phyloP scores from a whole-genome alignment of 2,329 filamentous ascomycete species.

The Curvularia eragrostidis region DNA sequence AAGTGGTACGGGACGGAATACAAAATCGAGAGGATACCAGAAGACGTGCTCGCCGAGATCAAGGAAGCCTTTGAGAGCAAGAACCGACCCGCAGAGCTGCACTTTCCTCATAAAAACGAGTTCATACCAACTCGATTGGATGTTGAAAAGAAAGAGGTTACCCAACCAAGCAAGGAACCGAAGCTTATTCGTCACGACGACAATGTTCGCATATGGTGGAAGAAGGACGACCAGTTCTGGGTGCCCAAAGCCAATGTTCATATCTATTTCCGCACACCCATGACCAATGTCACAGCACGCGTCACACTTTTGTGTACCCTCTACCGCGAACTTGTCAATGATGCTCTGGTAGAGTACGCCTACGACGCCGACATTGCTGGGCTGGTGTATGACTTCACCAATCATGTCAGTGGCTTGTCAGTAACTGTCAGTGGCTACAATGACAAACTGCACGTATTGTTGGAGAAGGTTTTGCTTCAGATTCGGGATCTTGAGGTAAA shows the following conservation, averaged over 20 bases:
- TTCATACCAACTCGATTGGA: constrained; percentile 94
- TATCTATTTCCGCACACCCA: constrained; percentile 78
- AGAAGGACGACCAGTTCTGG: constrained; percentile 99
- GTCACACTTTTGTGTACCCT: constrained; percentile 79
- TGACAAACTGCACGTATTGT: constrained; percentile 88
- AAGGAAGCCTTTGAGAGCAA: constrained; percentile 66
- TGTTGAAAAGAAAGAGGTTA: constrained; percentile 92
- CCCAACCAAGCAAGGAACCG: constrained; percentile 74
- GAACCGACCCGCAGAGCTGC: constrained; percentile 72
- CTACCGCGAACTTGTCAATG: constrained; percentile 84
- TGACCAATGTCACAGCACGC: constrained; percentile 79
- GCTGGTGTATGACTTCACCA: constrained; percentile 78
- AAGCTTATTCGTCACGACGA: constrained; percentile 85
- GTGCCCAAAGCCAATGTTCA: constrained; percentile 91
- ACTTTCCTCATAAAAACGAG: constrained; percentile 91
- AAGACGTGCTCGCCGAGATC: constrained; percentile 75
- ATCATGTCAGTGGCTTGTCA: constrained; percentile 75
- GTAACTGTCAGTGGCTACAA: constrained; percentile 90
- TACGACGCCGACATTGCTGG: constrained; percentile 96
- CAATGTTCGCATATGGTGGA: constrained; percentile 86
- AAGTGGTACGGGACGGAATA: constrained; percentile 99
- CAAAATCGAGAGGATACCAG: constrained; percentile 78
- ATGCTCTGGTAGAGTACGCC: constrained; percentile 89
- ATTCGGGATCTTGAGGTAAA: constrained; percentile 85
- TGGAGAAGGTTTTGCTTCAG: constrained; percentile 85